These are phyloP conservation scores for Hypericum androsaemum DNA, from an alignment of 345 rosid species.

Conservation along the genomic window DNA sequence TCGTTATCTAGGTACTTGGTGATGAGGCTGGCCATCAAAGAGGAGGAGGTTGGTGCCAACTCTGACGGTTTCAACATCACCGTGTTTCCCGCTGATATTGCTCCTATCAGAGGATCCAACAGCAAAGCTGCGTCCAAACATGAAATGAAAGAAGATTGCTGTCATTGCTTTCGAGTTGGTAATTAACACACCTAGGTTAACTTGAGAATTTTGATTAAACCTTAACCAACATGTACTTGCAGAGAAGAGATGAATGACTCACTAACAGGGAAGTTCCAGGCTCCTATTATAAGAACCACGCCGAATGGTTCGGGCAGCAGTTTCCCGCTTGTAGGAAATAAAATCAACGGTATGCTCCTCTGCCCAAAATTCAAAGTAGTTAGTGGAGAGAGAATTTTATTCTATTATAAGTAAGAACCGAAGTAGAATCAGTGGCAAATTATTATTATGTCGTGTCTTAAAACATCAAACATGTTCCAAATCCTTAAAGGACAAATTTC, in stretches of 20 bases:
- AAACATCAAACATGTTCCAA: too few relatives aligned
- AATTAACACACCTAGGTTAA: too few relatives aligned
- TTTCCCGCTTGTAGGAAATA: slow-evolving; percentile 58
- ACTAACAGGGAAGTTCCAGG: slow-evolving; percentile 93
- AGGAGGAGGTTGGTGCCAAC: slow-evolving; percentile 46
- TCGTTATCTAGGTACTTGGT: slow-evolving; percentile 55
- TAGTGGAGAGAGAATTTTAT: too few relatives aligned
- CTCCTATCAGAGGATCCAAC: slow-evolving; percentile 79
- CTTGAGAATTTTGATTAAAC: too few relatives aligned
- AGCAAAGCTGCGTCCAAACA: slow-evolving; percentile 43
- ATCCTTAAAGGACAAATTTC: too few relatives aligned
- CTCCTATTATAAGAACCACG: slow-evolving; percentile 51
- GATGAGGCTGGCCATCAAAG: slow-evolving; percentile 42
- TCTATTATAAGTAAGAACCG: too few relatives aligned
- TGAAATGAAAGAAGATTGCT: background rate
- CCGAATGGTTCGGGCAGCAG: slow-evolving; percentile 69
- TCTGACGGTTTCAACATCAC: slow-evolving; percentile 72
- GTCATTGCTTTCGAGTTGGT: too few relatives aligned
- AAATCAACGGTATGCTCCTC: slow-evolving; percentile 41
- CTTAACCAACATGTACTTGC: background rate
- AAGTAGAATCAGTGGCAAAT: too few relatives aligned
- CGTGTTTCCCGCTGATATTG: slow-evolving; percentile 86
- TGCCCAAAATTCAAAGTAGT: slow-evolving; percentile 16
- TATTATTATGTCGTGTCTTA: too few relatives aligned
- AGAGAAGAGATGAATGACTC: slow-evolving; percentile 18